These are phyloP conservation scores for Ailanthus altissimus DNA, from an alignment of 345 rosid genomes.

Conservation along the genomic window DNA sequence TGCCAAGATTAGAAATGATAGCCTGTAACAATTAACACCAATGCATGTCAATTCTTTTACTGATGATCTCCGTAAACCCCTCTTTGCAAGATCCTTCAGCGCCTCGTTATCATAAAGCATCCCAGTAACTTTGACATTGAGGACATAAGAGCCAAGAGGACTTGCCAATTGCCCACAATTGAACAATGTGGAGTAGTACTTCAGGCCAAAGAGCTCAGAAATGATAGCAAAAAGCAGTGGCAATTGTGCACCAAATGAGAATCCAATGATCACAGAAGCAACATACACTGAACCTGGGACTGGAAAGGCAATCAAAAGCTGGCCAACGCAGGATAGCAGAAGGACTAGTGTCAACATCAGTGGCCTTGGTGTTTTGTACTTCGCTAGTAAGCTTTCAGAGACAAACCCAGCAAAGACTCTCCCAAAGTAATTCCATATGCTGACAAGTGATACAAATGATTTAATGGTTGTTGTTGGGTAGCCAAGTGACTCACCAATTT, in stretches of 20 bases:
- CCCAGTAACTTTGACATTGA: slow-evolving; percentile 76
- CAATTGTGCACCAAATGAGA: slow-evolving; percentile 78
- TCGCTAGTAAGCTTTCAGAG: slow-evolving; percentile 58
- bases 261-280: slow-evolving; percentile 75
- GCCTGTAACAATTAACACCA: slow-evolving; percentile 61
- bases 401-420: slow-evolving; percentile 82
- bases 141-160: slow-evolving; percentile 80
- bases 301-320: slow-evolving; percentile 76
- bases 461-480: slow-evolving; percentile 59
- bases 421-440: slow-evolving; percentile 92
- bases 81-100: slow-evolving; percentile 45
- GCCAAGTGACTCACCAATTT: slow-evolving; percentile 87
- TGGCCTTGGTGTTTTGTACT: slow-evolving; percentile 69
- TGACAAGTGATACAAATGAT: slow-evolving; percentile 72
- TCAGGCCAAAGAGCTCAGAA: slow-evolving; percentile 87
- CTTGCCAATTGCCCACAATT: slow-evolving; percentile 81
- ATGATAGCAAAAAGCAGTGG: slow-evolving; percentile 74
- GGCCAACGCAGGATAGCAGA: slow-evolving; percentile 55
- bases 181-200: slow-evolving; percentile 88
- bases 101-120: slow-evolving; percentile 68
- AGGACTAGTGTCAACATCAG: slow-evolving; percentile 74
- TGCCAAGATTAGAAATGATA: slow-evolving; percentile 57
- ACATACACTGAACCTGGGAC: slow-evolving; percentile 61
- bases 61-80: slow-evolving; percentile 49
- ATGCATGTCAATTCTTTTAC: slow-evolving; percentile 71